A percentile compares a stretch with the other conserved stretches of the same genome.
These are phyloP conservation scores for Aspergillus amoenus DNA, from an alignment of 2,329 filamentous ascomycete species.

Conservation along the genomic window DNA sequence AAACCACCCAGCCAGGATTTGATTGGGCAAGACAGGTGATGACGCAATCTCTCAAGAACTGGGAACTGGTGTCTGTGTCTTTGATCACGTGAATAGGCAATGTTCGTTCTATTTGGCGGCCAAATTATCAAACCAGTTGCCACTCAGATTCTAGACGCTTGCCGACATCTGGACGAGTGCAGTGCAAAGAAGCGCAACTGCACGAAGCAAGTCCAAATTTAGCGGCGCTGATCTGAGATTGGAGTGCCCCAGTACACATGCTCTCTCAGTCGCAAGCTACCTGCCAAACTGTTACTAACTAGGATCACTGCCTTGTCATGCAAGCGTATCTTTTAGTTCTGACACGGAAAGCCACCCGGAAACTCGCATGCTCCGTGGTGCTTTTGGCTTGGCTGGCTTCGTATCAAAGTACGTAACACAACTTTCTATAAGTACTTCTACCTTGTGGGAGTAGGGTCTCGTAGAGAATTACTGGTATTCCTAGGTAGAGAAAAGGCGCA, in stretches of 20 bases:
- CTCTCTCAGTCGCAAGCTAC: neutral
- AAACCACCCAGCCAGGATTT: slow-evolving; percentile 8
- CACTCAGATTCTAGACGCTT: slow-evolving; percentile 12
- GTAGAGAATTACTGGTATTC: neutral
- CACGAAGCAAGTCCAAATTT: neutral
- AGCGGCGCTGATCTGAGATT: neutral
- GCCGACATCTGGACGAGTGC: neutral
- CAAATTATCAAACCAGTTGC: slow-evolving; percentile 10
- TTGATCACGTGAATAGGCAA: slow-evolving; percentile 15
- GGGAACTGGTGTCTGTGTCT: slow-evolving; percentile 5
- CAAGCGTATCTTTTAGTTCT: slow-evolving; percentile 3
- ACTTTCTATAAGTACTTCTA: neutral
- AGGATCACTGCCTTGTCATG: neutral
- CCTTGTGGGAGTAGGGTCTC: too few species aligned
- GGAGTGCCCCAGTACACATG: neutral
- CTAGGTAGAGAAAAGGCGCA: neutral
- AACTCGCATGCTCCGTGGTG: neutral
- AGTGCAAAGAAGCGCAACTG: neutral
- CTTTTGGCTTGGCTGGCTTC: neutral
- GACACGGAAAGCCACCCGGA: neutral
- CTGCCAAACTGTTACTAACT: neutral
- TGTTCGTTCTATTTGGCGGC: slow-evolving; percentile 6
- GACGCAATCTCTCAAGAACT: slow-evolving; percentile 18
- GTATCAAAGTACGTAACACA: neutral
- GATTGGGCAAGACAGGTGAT: slow-evolving; percentile 19